Base-by-base conservation (phyloP, 768 basidiomycete species). In the Termitomyces sp. region DNA sequence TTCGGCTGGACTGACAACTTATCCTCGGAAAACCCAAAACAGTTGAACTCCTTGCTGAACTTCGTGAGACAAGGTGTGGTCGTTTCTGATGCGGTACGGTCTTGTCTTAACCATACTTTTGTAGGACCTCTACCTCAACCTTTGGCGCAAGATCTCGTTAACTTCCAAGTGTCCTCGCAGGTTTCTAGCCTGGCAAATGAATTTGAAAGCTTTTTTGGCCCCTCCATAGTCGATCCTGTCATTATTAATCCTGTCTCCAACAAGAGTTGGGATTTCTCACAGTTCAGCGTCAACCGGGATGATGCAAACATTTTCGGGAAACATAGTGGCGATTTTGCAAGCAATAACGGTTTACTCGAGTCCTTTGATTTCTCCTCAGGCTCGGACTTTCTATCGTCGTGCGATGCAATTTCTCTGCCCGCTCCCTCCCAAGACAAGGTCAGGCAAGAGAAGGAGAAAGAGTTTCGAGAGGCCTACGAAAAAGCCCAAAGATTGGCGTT, bases 391-490 rank as follows among this genome's bases (percentile, higher is more conserved):
- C 17, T 48, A n/a, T 12, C 42, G 5, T 49, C 49, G 12, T 10
- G 27, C 0, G 16, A 19, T 17, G 2, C 23, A 4, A 42, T 46
- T 21, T 53, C 25, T 40, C 5, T 41, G 2, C 19, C 42, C 12
- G 27, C 41, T 17, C 11, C 34, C 12, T 27, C 35, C 10, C 56
- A 53, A 32, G 43, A 47, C 19, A 57, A 57, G 43, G 65, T 63
- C 9, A 63, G 70, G 7, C 65, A 71, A 34, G 66, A 66, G 27
- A 68, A 74, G 54, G 61, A 72, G 38, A 67, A 71, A 34, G 64
- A 70, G 54, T 63, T 72, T 27, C 60, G 65, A 17, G 63, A 60
- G 25, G 69, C 77, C 65, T 71, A 72, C 57, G 71, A 75, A 34
- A 70, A 63, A 6, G 64, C 71, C 5, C 62, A 67, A n/a, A 66